Base-by-base conservation (phyloP, 2,329 filamentous ascomycete genomes). In the Cladosporium phlei region DNA sequence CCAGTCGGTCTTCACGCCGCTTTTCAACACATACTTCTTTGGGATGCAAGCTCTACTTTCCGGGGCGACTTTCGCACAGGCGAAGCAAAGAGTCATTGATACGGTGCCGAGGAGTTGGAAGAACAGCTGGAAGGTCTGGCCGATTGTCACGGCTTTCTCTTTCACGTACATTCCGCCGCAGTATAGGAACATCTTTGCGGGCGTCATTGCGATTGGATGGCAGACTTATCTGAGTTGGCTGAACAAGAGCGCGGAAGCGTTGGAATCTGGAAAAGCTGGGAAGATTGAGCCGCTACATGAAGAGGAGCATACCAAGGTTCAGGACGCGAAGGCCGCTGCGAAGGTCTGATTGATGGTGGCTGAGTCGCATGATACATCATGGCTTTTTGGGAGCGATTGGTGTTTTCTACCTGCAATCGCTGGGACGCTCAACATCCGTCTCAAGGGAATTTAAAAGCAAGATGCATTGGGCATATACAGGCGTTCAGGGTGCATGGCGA, bases 41-140 rank as follows among this genome's bases (percentile, higher is more conserved):
- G 70, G 69, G 52, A 74, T 74, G 71, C 72, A 75, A 50, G 66
- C 62, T 4, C 50, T 72, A 20, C 61, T 75, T 14, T 61, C 66
- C 0, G 89, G 88, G 28, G 83, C 85, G 21, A 76, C 74, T 0
- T 61, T 82, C 1, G 62, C 69, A 5, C 83, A 87, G 46, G 78
- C 84, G 1, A 77, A 79, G 65, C 80, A 86, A 57, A 81, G 87
- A 43, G 75, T 96, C 49, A 77, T 77, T 55, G 74, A 81, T 49
- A 90, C 89, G 0, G 84, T 95, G 0, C 88, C 89, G 0, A 74
- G 77, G 19, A 89, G 83, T 60, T 80, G 87, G 61, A 65, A 80
- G 61, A 95, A 93, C 64, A 86, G 83, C 50, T 82, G 83, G 64
- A 95, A 94, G 69, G 67, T 96, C 19, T 96, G 90, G 90, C 91